These are phyloP conservation scores for Jamesozyma hellenica DNA, from an alignment of 805 yeast species.

Conservation along the genomic window DNA sequence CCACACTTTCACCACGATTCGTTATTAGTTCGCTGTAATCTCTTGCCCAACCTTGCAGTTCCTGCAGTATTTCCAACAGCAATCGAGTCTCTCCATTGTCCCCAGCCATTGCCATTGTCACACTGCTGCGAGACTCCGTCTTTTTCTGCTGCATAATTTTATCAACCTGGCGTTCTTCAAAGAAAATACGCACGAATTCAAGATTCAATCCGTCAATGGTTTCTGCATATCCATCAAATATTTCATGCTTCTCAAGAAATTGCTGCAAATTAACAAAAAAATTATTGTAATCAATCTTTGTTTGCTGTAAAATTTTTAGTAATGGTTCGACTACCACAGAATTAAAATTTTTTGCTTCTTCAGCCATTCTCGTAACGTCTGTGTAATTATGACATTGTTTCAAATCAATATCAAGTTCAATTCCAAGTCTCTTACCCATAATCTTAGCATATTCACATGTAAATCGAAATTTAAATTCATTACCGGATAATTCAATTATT, in stretches of 20 bases:
- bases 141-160: too few species aligned
- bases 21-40: constrained; percentile 37
- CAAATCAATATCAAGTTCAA: constrained; percentile 27
- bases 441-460: constrained; percentile 46
- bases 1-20: constrained; percentile 33
- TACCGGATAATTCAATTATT: constrained; percentile 53
- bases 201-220: constrained; percentile 14
- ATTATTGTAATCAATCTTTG: constrained; percentile 68
- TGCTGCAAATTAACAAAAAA: constrained; percentile 62
- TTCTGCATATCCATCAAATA: constrained; percentile 1
- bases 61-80: constrained; percentile 33
- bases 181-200: constrained; percentile 13
- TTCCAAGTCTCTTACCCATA: constrained; percentile 62
- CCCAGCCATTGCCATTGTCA: too few species aligned
- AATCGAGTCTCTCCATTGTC: constrained; percentile 30
- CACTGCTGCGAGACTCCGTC: too few species aligned
- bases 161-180: too few species aligned
- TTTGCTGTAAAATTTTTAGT: constrained; percentile 47
- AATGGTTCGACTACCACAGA: constrained; percentile 43
- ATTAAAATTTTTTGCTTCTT: constrained; percentile 14
- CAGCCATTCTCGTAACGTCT: constrained; percentile 7
- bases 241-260: constrained; percentile 27
- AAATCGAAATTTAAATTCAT: constrained; percentile 54
- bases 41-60: constrained; percentile 43
- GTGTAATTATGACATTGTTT: constrained; percentile 5